Evolutionary conservation across 768 basidiomycete species (phyloP), one percentile per base, ranked within the genome.

Genomic region (Candolleomyces efflorescens): DNA sequence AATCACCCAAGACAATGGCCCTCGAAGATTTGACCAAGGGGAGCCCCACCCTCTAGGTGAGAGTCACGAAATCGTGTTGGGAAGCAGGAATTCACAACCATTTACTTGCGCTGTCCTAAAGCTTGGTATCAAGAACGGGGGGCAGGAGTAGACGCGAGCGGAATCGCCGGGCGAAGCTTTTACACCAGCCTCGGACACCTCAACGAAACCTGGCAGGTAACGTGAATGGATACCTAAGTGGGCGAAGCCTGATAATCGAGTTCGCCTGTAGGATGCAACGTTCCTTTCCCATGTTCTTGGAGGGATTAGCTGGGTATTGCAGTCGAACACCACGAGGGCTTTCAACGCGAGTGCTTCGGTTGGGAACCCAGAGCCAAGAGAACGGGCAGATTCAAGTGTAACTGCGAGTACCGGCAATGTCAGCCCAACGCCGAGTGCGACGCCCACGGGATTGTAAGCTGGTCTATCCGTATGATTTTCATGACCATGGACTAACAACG

Each of bases 51-150:
- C 92, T 2, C 82, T 85, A 62, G 89, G 90, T 85, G 68, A 62
- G 76, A 62, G 15, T 22, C 22, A 20, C 9, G 41, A 5, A 37
- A 32, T 20, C 43, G 22, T 45, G 24, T 15, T 38, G 24, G 24
- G 2, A 0, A 27, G 15, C 56, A 54, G 44, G 6, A 27, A 27
- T 45, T 22, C 48, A 60, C 44, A 55, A 36, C 22, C 47, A 48
- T 10, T 43, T 32, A 22, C 51, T 37, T 11, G 10, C 32, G 2
- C 2, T 38, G 18, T 20, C 10, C 39, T 38, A 15, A 60, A 91
- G 91, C 93, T 20, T 94, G 91, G 92, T 93, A 81, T 68, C 91
- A 92, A 69, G 85, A 87, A 61, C 80, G 76, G 2, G 89, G 89
- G 17, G 83, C 86, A 26, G 90, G 90, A 0, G 81, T 83, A 3